phyloP scores from a whole-genome alignment of 495 filamentous ascomycete genomes.

The Aspergillus cavernicola region DNA sequence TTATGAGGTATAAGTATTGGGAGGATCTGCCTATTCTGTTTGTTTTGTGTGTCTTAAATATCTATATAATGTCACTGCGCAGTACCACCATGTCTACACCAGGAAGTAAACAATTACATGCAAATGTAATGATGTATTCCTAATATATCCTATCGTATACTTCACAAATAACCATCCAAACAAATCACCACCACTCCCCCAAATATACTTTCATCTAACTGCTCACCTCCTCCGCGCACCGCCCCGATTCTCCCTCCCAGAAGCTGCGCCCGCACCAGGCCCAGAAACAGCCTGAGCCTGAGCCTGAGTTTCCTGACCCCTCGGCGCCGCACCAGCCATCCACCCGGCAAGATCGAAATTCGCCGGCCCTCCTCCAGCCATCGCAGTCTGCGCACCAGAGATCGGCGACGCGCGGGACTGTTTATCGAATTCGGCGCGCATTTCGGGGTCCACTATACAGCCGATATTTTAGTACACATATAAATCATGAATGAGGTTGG shows the following conservation, averaged over 20 bases:
- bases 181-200: no score
- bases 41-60: no score
- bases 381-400: constrained; percentile 39
- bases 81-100: neutral
- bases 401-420: constrained; percentile 74
- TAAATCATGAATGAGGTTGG: neutral
- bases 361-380: constrained; percentile 39
- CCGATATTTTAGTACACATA: neutral
- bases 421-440: constrained; percentile 86
- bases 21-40: neutral
- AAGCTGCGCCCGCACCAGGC: constrained; percentile 24
- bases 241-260: constrained; percentile 35
- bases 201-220: neutral
- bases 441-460: constrained; percentile 84
- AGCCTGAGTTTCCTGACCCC: constrained; percentile 16
- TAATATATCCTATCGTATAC: no score
- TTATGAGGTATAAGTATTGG: no score
- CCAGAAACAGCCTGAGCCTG: constrained; percentile 18
- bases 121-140: no score
- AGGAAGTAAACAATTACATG: neutral
- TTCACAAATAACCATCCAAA: no score
- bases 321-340: constrained; percentile 56
- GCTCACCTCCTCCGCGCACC: constrained; percentile 32
- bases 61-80: neutral
- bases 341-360: constrained; percentile 86